phyloP scores from a whole-genome alignment of 495 filamentous ascomycete species.

The Glonium stellatum region DNA sequence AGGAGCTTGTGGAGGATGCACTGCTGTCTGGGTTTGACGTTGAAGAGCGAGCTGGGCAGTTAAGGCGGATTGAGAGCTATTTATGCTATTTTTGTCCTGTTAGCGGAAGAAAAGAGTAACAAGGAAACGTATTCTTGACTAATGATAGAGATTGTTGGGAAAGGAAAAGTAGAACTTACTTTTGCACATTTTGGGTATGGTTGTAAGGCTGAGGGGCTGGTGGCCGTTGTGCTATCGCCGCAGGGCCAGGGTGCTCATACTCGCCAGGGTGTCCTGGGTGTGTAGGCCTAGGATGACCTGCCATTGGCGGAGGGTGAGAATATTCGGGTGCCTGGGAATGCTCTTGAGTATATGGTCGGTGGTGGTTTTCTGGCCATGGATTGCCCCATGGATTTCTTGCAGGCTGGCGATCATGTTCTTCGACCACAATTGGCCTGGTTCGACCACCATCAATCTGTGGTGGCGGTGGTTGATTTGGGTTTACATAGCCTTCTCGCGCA shows the following conservation, averaged over 20 bases:
- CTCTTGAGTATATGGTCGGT: slow-evolving; percentile 30
- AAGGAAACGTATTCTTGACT: too few species aligned
- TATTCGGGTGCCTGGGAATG: slow-evolving; percentile 10
- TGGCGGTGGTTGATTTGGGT: slow-evolving; percentile 6
- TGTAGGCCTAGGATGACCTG: slow-evolving; percentile 9
- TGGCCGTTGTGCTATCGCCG: background rate
- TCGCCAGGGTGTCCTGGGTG: slow-evolving; percentile 10
- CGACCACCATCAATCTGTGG: slow-evolving; percentile 31
- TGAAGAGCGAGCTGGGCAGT: slow-evolving; percentile 27
- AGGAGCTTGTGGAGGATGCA: slow-evolving; percentile 3
- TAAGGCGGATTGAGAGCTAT: slow-evolving; percentile 5
- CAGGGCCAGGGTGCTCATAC: background rate
- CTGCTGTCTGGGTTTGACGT: slow-evolving; percentile 16
- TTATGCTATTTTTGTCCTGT: background rate
- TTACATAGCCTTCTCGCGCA: slow-evolving; percentile 20
- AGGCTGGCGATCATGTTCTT: slow-evolving; percentile 35
- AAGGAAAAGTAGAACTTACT: background rate
- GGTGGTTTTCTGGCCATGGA: slow-evolving; percentile 16
- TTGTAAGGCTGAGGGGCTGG: background rate
- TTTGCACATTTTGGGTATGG: background rate
- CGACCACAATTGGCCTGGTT: slow-evolving; percentile 40
- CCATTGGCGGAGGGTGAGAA: slow-evolving; percentile 5
- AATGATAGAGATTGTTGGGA: background rate
- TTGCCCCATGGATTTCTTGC: slow-evolving; percentile 15
- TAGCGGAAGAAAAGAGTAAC: background rate